These are phyloP conservation scores for Trichoderma guizhouense DNA, from an alignment of 2,329 filamentous ascomycete species.

Conservation along the genomic window DNA sequence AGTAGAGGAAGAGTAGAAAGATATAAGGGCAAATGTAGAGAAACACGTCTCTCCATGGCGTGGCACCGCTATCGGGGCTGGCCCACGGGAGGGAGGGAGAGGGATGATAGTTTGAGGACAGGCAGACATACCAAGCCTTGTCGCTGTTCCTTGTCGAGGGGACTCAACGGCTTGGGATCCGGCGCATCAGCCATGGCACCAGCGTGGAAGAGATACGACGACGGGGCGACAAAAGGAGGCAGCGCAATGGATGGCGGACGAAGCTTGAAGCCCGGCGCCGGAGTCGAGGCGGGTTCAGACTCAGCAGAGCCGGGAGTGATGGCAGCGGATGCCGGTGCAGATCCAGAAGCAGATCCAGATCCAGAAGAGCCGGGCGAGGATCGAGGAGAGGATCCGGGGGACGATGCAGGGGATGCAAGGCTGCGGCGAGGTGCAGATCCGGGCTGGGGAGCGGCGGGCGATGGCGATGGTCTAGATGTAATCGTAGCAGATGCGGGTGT, in stretches of 20 bases:
- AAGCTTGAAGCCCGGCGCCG: slow-evolving; percentile 16
- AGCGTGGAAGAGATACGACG: slow-evolving; percentile 51
- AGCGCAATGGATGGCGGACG: slow-evolving; percentile 27
- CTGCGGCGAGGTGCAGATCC: neutral
- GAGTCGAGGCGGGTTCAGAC: slow-evolving; percentile 10
- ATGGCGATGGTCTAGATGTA: neutral
- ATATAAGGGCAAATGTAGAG: neutral
- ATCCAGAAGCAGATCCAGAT: neutral
- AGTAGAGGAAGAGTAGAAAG: neutral
- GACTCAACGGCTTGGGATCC: slow-evolving; percentile 40
- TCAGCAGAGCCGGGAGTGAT: neutral
- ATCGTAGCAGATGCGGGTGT: neutral
- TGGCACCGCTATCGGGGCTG: neutral
- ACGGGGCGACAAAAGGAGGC: slow-evolving; percentile 58
- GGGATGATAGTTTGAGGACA: neutral
- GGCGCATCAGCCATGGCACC: slow-evolving; percentile 33
- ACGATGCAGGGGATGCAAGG: neutral
- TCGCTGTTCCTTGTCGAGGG: slow-evolving; percentile 72
- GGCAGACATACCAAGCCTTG: slow-evolving; percentile 66
- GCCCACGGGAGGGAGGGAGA: neutral
- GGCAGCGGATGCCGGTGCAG: neutral
- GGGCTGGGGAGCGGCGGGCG: neutral
- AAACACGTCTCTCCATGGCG: neutral
- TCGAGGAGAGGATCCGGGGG: neutral
- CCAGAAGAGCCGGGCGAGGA: neutral